Conservation (phyloP, 129 eudicot genomes). For the Heracleum sosnowskyi region DNA sequence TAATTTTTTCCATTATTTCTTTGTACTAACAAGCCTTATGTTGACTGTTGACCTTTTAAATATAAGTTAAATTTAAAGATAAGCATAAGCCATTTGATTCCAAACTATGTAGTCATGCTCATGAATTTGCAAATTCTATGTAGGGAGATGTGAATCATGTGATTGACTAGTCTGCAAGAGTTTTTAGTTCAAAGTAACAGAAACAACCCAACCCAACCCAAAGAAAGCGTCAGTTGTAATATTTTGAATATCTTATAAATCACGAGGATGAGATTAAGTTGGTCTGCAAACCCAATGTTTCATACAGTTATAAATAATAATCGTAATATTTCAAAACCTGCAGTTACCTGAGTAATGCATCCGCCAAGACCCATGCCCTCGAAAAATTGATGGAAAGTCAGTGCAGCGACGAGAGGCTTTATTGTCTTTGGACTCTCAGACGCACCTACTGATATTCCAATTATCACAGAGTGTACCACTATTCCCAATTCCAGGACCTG, state of each 20-base stretch:
- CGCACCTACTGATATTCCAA: conserved; percentile 1
- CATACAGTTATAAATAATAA: too few relatives aligned
- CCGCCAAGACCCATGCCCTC: neutral
- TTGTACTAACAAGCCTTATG: neutral
- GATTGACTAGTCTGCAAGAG: neutral
- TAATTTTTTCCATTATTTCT: too few relatives aligned
- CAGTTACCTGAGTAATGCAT: neutral
- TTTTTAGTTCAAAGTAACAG: neutral
- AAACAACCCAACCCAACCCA: neutral
- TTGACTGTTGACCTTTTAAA: too few relatives aligned
- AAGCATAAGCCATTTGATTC: neutral
- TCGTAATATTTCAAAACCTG: too few relatives aligned
- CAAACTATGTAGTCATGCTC: neutral
- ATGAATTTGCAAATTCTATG: neutral
- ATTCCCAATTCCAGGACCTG: neutral
- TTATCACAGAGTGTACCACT: neutral
- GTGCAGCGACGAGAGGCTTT: neutral
- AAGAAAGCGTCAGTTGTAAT: neutral
- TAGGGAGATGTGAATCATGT: neutral
- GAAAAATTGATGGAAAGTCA: neutral
- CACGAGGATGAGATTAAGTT: too few relatives aligned
- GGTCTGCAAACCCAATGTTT: too few relatives aligned
- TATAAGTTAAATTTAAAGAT: neutral
- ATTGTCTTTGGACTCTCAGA: neutral
- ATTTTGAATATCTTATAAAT: neutral